phyloP scores from a whole-genome alignment of 164 flowering plant species.

The Aristolochia californica region DNA sequence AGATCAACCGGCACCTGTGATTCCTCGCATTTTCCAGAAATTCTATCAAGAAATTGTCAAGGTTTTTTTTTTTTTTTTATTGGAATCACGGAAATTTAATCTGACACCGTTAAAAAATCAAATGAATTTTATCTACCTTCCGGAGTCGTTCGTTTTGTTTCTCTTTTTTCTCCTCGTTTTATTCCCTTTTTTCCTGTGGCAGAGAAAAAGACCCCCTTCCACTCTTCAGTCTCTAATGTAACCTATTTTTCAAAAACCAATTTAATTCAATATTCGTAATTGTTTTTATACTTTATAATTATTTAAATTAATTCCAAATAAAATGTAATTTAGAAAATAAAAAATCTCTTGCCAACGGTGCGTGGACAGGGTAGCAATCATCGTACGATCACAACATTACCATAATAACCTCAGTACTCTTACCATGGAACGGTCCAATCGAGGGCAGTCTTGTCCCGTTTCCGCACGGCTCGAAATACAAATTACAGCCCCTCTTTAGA shows the following conservation, averaged over 20 bases:
- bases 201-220: slow-evolving; percentile 3
- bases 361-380: too few relatives aligned
- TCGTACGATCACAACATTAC: too few relatives aligned
- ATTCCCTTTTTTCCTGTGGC: slow-evolving; percentile 8
- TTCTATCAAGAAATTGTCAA: background rate
- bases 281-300: too few relatives aligned
- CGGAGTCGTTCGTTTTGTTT: background rate
- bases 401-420: too few relatives aligned
- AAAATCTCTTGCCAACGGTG: too few relatives aligned
- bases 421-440: too few relatives aligned
- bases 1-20: slow-evolving; percentile 15
- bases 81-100: slow-evolving; percentile 7
- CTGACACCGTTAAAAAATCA: background rate
- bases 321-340: too few relatives aligned
- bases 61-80: background rate
- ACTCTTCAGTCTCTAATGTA: background rate
- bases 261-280: too few relatives aligned
- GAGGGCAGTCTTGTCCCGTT: too few relatives aligned
- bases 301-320: background rate
- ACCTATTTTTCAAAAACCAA: slow-evolving; percentile 2
- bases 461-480: too few relatives aligned
- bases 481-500: too few relatives aligned
- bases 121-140: slow-evolving; percentile 1
- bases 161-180: background rate
- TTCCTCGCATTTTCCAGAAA: slow-evolving; percentile 10